phyloP scores from a whole-genome alignment of 805 yeast genomes.

The Ogataea paradorogensis region DNA sequence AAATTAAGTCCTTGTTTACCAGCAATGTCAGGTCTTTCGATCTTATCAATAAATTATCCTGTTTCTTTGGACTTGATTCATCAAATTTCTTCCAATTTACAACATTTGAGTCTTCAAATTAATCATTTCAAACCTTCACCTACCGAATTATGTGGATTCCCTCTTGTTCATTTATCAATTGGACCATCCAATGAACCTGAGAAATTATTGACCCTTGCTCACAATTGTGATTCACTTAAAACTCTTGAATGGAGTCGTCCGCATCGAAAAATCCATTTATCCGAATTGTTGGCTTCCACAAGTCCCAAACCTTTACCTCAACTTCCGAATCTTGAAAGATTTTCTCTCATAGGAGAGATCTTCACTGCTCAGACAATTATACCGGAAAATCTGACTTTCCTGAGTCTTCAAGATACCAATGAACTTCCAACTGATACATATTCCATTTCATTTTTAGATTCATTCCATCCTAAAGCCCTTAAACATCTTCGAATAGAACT shows the following conservation, averaged over 20 bases:
- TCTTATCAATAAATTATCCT: slow-evolving; percentile 13
- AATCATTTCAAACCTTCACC: slow-evolving; percentile 2
- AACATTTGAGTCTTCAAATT: slow-evolving; percentile 7
- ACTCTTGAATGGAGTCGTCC: background rate
- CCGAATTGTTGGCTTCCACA: background rate
- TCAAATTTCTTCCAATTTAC: slow-evolving; percentile 5
- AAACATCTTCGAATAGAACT: slow-evolving; percentile 21
- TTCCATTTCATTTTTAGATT: slow-evolving; percentile 15
- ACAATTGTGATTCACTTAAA: background rate
- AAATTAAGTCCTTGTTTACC: slow-evolving; percentile 9
- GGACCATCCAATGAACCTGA: background rate
- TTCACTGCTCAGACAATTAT: background rate
- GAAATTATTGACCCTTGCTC: background rate
- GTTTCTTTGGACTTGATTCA: slow-evolving; percentile 13
- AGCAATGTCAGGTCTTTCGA: slow-evolving; percentile 1
- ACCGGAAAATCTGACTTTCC: slow-evolving; percentile 9
- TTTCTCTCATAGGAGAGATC: background rate
- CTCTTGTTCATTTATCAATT: background rate
- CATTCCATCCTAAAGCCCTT: slow-evolving; percentile 9
- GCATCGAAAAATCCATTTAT: background rate
- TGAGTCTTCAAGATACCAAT: slow-evolving; percentile 10
- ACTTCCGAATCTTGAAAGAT: background rate
- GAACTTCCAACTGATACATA: slow-evolving; percentile 16
- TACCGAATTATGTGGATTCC: background rate
- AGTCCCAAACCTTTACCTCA: background rate